Conservation (phyloP, 805 yeast species). For the Pichia cephalocereana region DNA sequence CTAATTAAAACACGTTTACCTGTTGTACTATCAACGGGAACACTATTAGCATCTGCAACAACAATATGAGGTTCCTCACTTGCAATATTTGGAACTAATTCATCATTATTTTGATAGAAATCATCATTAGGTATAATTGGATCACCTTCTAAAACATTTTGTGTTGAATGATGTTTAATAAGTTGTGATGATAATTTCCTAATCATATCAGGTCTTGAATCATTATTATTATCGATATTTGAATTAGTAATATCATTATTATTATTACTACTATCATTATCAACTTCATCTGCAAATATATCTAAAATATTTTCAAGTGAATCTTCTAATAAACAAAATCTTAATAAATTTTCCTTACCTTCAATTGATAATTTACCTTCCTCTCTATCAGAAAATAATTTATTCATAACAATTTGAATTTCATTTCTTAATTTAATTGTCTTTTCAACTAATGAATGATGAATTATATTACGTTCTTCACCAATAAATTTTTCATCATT, state of each 20-base stretch:
- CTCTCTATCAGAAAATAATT: constrained; percentile 37
- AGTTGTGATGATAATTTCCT: constrained; percentile 23
- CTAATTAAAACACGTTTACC: constrained; percentile 65
- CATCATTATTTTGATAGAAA: constrained; percentile 12
- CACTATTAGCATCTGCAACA: constrained; percentile 54
- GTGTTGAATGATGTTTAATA: constrained; percentile 39
- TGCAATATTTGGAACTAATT: constrained; percentile 1
- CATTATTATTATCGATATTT: background rate
- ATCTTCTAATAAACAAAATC: constrained; percentile 46
- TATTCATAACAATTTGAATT: constrained; percentile 43
- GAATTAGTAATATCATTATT: background rate
- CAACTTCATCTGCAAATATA: constrained; percentile 28
- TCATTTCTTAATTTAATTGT: constrained; percentile 41
- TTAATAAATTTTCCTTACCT: constrained; percentile 44
- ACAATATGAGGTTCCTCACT: constrained; percentile 52
- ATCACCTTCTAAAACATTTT: constrained; percentile 43
- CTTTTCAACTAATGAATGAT: constrained; percentile 42
- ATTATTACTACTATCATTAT: no score
- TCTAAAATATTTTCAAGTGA: constrained; percentile 44
- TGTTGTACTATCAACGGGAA: constrained; percentile 57
- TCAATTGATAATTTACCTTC: constrained; percentile 40
- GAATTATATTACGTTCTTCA: constrained; percentile 34
- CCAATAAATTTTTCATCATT: constrained; percentile 22
- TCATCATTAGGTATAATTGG: constrained; percentile 39
- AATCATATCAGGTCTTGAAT: constrained; percentile 19